phyloP scores from a whole-genome alignment of 768 basidiomycete species.

The Vararia minispora region DNA sequence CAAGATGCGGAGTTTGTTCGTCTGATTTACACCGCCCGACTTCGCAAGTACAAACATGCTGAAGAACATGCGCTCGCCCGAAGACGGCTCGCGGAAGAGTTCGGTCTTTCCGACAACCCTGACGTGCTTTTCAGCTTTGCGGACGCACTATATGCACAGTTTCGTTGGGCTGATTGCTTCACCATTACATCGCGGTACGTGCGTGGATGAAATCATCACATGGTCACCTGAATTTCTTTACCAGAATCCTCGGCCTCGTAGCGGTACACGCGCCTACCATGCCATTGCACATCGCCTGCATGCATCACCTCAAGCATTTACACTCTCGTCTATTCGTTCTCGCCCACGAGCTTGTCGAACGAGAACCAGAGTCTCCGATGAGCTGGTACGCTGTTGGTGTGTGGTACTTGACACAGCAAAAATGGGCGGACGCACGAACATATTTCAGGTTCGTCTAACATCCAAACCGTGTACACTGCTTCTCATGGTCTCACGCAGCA shows the following conservation, averaged over 20 bases:
- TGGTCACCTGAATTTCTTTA: slow-evolving; percentile 4
- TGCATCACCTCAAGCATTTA: slow-evolving; percentile 89
- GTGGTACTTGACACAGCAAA: slow-evolving; percentile 82
- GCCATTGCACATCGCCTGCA: slow-evolving; percentile 93
- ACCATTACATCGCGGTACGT: slow-evolving; percentile 70
- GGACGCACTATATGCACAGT: slow-evolving; percentile 78
- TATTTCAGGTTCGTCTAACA: slow-evolving; percentile 83
- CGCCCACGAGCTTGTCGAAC: slow-evolving; percentile 92
- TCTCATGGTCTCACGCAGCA: slow-evolving; percentile 35
- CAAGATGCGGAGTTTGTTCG: slow-evolving; percentile 88
- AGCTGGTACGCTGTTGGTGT: slow-evolving; percentile 99
- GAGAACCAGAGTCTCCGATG: slow-evolving; percentile 83
- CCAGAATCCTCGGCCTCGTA: slow-evolving; percentile 77
- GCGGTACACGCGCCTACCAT: slow-evolving; percentile 82
- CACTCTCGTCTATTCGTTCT: slow-evolving; percentile 92
- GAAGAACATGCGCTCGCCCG: slow-evolving; percentile 75
- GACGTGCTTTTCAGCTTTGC: slow-evolving; percentile 89
- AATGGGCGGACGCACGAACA: slow-evolving; percentile 86
- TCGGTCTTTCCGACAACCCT: slow-evolving; percentile 78
- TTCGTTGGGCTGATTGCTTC: slow-evolving; percentile 92
- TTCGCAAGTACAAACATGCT: slow-evolving; percentile 83
- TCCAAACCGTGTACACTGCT: too few relatives aligned
- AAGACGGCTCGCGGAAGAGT: slow-evolving; percentile 71
- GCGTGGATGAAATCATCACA: too few relatives aligned
- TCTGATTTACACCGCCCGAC: slow-evolving; percentile 82